Base-by-base conservation (phyloP, 306 rosid species). In the Cajanus cajan region DNA sequence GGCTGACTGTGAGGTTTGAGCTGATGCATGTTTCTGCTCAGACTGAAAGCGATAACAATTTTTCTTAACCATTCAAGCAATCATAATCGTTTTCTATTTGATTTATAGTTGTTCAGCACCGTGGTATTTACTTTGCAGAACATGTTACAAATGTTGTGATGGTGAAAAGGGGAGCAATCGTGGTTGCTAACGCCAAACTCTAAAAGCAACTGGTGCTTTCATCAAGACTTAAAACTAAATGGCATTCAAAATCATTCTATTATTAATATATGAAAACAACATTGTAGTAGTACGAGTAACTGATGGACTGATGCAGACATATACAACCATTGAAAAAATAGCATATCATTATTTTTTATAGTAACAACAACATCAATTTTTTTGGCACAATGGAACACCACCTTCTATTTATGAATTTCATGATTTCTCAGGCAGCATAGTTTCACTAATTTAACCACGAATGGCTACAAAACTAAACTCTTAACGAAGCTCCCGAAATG, bases 381-480 rank as follows among this genome's bases (percentile, higher is more conserved):
- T 13, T 40, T 64, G 18, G 15, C 18, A 33, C 0, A 9, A 36
- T 22, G 41, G 71, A 47, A 76, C 6, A 18, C 63, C 9, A 11
- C 18, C 50, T 80, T 51, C 74, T 33, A 22, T 28, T 31, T 21
- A 63, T 24, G 69, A 63, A 62, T 63, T 67, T 59, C 66, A 64
- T 55, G n/a, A 73, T 73, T 68, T 39, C 71, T 69, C 34, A 69
- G 3, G 75, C 50, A 64, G 40, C 6, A 9, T 64, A 13, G 48
- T 50, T 76, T 70, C 39, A 12, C 2, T 18, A 51, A 43, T 13
- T 37, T 52, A 54, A 81, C 62, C 22, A 51, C 18, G 58, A 54
- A 4, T 52, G 62, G 58, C 74, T 64, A 79, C 57, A 57, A 33
- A 72, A 21, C 63, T 58, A 58, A 71, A 59, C 59, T 52, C 84